Evolutionary conservation across 139 green algal species (phyloP), one percentile per base, ranked within the genome.

Genomic region (Chlamydomonas sp.): DNA sequence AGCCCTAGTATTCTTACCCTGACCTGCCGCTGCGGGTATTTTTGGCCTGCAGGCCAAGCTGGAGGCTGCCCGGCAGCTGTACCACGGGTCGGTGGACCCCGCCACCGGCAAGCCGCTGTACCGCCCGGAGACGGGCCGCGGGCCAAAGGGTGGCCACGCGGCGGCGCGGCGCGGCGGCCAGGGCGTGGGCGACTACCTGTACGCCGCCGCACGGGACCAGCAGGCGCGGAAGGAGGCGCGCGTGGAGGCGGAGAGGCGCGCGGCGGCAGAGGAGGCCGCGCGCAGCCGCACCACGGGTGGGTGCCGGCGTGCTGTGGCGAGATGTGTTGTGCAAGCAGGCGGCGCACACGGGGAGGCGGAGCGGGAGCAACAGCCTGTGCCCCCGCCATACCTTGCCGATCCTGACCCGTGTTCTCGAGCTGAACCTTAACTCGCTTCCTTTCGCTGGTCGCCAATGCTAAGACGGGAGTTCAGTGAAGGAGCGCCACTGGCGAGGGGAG

Each of bases 171-270:
- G 71, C 2, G 79, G 87, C 10, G 80, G 90, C 17, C 17, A 79
- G 49, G 81, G 90, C 60, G 92, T 97, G 4, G 93, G 96, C 2
- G 93, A 98, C 73, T 92, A 96, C 88, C 90, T 98, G 57, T 97
- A 98, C 90, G 68, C 73, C 62, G 88, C 91, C 18, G 89, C 85
- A 66, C 78, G 91, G 31, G 92, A 97, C 83, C 87, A 80, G 80
- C 61, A 66, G 59, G 60, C 71, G 16, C 83, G 78, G 79, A 78
- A 71, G 10, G 83, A 89, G 59, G 86, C 81, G 6, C 73, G 77
- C 60, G 72, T 80, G 66, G 83, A 90, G 91, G 88, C 72, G 20
- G 86, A 89, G 86, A 74, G 79, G 4, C 86, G 62, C 7, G 69
- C 71, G 1, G 79, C 86, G 18, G 61, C 10, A 12, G 84, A 87